A percentile compares a stretch with the other conserved stretches of the same genome.
phyloP scores from a whole-genome alignment of 2,329 filamentous ascomycete species.

The Phialophora macrospora region DNA sequence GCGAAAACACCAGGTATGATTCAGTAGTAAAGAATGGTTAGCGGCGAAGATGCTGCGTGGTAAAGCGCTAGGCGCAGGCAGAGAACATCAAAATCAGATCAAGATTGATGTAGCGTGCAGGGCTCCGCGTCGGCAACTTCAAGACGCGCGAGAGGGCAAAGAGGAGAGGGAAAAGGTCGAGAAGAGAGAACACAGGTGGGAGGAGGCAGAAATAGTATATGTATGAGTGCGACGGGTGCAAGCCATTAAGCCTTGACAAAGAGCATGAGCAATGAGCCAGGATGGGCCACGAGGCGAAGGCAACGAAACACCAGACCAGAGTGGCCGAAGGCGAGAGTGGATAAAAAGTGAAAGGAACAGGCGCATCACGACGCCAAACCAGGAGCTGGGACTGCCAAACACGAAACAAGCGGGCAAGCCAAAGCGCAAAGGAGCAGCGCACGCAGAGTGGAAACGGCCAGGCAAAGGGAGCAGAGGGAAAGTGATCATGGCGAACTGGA shows the following conservation, averaged over 20 bases:
- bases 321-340: conserved; percentile 17
- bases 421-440: conserved; percentile 1
- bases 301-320: conserved; percentile 24
- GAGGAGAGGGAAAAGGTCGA: conserved; percentile 31
- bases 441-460: conserved; percentile 2
- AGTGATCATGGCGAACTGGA: not conserved
- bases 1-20: conserved; percentile 18
- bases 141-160: conserved; percentile 27
- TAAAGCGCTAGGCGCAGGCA: conserved; percentile 16
- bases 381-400: conserved; percentile 13
- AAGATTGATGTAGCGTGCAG: conserved; percentile 5
- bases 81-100: conserved; percentile 28
- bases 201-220: conserved; percentile 32
- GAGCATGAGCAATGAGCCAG: conserved; percentile 31
- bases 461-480: conserved; percentile 9
- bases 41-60: conserved; percentile 20
- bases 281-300: conserved; percentile 26
- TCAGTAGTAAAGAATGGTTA: conserved; percentile 14
- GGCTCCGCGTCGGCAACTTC: conserved; percentile 7
- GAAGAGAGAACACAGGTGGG: conserved; percentile 27
- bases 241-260: conserved; percentile 22
- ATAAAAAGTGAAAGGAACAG: conserved; percentile 16
- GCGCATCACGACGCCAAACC: conserved; percentile 11
- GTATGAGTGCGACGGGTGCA: conserved; percentile 23
- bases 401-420: conserved; percentile 16